These are phyloP conservation scores for Rhinocladiella mackenziei DNA, from an alignment of 2,329 filamentous ascomycete genomes.

Conservation along the genomic window DNA sequence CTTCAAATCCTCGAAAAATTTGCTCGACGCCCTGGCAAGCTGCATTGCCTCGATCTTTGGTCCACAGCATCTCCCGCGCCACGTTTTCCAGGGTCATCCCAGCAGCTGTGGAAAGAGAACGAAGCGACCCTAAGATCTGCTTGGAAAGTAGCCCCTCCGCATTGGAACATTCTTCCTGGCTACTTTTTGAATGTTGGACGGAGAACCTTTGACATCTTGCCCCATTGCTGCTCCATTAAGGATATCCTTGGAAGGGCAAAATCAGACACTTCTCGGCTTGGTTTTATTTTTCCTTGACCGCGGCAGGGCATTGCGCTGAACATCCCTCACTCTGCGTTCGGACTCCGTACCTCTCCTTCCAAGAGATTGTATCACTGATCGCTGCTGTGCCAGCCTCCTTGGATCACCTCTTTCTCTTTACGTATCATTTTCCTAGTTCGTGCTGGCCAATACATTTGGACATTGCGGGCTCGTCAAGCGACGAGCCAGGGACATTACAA, in stretches of 20 bases:
- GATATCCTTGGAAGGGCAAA: too few relatives aligned
- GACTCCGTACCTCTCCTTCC: conserved; percentile 1
- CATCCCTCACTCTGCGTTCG: conserved; percentile 7
- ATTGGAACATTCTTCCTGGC: too few relatives aligned
- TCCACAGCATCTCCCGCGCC: conserved; percentile 19
- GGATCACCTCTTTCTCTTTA: conserved; percentile 11
- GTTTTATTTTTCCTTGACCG: too few relatives aligned
- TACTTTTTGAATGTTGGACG: too few relatives aligned
- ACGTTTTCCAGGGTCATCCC: conserved; percentile 10
- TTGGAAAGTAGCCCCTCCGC: too few relatives aligned
- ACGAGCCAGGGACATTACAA: conserved; percentile 14
- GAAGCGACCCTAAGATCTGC: too few relatives aligned
- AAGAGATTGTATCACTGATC: conserved; percentile 17
- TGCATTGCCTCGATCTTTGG: conserved; percentile 15
- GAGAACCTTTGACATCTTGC: too few relatives aligned
- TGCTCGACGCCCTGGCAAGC: conserved; percentile 11
- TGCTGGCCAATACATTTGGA: conserved; percentile 14
- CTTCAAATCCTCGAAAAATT: conserved; percentile 6
- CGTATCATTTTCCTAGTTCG: conserved; percentile 6
- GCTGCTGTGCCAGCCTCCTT: conserved; percentile 16
- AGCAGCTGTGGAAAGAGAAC: too few relatives aligned
- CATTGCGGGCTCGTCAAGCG: conserved; percentile 8
- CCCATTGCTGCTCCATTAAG: too few relatives aligned
- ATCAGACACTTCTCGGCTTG: too few relatives aligned
- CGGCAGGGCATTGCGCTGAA: conserved; percentile 2